Evolutionary conservation across 1,284 basidiomycete species (phyloP).

Genomic region (Golubevia sp.): DNA sequence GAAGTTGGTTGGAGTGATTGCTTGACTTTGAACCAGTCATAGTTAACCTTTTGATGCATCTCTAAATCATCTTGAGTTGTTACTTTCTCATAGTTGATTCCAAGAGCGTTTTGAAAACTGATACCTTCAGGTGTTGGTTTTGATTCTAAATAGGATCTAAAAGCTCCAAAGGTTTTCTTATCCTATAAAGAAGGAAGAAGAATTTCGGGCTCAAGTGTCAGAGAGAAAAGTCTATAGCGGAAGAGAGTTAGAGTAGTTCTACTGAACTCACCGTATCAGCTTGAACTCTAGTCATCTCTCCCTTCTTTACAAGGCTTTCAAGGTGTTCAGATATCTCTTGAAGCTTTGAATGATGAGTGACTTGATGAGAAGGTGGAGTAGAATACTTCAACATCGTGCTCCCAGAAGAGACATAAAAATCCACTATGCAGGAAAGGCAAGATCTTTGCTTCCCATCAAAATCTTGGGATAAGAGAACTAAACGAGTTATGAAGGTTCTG

Average conservation of each 20-base stretch:
- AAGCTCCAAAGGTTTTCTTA: not conserved
- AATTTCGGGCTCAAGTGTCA: not conserved
- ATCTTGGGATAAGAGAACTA: conserved; percentile 27
- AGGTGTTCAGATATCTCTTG: too few species aligned
- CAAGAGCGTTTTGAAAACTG: conserved; percentile 5
- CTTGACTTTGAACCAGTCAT: conserved; percentile 10
- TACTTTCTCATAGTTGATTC: conserved; percentile 7
- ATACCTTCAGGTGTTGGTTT: not conserved
- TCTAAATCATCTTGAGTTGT: conserved; percentile 8
- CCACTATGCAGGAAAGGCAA: conserved; percentile 29
- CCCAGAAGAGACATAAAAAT: conserved; percentile 27
- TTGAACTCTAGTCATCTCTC: too few species aligned
- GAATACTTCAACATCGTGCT: too few species aligned
- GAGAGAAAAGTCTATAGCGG: not conserved
- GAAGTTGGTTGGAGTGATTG: too few species aligned
- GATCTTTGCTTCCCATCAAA: conserved; percentile 22
- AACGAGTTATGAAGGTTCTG: conserved; percentile 37
- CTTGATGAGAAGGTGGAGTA: too few species aligned
- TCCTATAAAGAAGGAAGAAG: not conserved
- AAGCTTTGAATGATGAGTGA: too few species aligned
- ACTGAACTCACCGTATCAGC: too few species aligned
- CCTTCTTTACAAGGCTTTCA: too few species aligned
- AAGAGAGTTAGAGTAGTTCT: too few species aligned
- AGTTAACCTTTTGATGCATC: conserved; percentile 9
- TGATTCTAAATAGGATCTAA: not conserved